Percentiles rank a stretch among this genome's conserved stretches.
phyloP scores from a whole-genome alignment of 2,329 filamentous ascomycete species.

The Cladosporium sp. region DNA sequence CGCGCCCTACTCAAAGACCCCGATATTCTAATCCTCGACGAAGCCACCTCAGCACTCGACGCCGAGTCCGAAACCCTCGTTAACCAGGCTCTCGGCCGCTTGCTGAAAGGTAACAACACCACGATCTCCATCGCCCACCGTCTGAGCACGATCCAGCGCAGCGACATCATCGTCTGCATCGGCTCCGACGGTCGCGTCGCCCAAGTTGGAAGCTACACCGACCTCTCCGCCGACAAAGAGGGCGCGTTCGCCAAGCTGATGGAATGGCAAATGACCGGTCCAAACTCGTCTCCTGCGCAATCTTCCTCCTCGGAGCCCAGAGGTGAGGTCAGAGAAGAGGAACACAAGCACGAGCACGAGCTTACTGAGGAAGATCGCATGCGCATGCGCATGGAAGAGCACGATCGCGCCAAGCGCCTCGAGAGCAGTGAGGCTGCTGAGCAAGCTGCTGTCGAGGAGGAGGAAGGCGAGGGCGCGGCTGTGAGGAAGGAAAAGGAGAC shows the following conservation, averaged over 20 bases:
- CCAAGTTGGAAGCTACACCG: conserved; percentile 79
- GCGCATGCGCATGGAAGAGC: conserved; percentile 37
- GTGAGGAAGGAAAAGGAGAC: conserved; percentile 28
- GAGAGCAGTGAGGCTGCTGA: conserved; percentile 29
- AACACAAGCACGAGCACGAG: conserved; percentile 18
- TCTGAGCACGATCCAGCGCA: conserved; percentile 92
- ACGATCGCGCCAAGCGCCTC: conserved; percentile 19
- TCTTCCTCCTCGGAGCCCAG: conserved; percentile 15
- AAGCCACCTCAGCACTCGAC: conserved; percentile 90
- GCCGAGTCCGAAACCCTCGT: conserved; percentile 96
- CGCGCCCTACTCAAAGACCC: conserved; percentile 91
- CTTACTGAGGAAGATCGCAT: conserved; percentile 50
- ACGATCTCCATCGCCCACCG: conserved; percentile 98
- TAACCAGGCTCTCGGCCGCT: conserved; percentile 77
- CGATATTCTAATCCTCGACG: conserved; percentile 93
- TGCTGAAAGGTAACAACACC: conserved; percentile 84
- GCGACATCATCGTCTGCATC: conserved; percentile 90
- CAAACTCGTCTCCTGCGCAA: conserved; percentile 47
- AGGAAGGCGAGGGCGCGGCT: conserved; percentile 28
- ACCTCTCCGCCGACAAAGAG: conserved; percentile 66
- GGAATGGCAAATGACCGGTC: conserved; percentile 97
- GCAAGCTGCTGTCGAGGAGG: conserved; percentile 30
- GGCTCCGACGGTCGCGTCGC: conserved; percentile 82
- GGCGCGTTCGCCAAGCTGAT: conserved; percentile 94
- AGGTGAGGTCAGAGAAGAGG: conserved; percentile 34